phyloP scores from a whole-genome alignment of 2,329 filamentous ascomycete species.

The Phyllosticta citriasiana region DNA sequence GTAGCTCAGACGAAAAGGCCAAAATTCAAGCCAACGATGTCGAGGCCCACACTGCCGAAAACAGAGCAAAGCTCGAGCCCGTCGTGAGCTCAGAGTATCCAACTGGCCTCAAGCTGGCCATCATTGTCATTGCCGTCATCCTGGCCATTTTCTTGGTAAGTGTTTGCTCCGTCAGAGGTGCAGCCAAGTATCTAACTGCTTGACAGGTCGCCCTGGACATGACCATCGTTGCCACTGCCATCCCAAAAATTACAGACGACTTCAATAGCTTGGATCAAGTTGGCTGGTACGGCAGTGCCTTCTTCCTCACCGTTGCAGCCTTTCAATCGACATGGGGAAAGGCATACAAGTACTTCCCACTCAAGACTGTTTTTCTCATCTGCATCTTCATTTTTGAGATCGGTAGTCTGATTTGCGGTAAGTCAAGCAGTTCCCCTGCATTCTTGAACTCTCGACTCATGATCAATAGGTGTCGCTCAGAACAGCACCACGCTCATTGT shows the following conservation, averaged over 20 bases:
- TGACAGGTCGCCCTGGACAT: conserved; percentile 10
- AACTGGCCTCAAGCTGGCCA: conserved; percentile 16
- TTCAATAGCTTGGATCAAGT: conserved; percentile 18
- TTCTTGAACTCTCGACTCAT: neutral
- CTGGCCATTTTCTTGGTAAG: conserved; percentile 20
- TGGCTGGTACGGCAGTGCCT: conserved; percentile 24
- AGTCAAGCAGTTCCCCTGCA: neutral
- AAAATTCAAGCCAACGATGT: neutral
- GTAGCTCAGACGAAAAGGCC: neutral
- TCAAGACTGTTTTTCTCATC: conserved; percentile 28
- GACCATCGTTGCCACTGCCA: conserved; percentile 22
- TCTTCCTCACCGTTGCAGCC: conserved; percentile 33
- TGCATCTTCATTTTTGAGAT: conserved; percentile 40
- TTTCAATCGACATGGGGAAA: conserved; percentile 39
- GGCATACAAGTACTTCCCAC: conserved; percentile 35
- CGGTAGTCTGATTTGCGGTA: conserved; percentile 45
- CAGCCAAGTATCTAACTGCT: neutral
- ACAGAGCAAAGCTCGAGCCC: conserved; percentile 6
- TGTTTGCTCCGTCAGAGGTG: neutral
- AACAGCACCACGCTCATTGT: conserved; percentile 30
- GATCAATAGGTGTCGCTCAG: conserved; percentile 18
- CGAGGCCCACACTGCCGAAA: neutral
- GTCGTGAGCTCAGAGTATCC: conserved; percentile 13
- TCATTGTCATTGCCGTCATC: conserved; percentile 21
- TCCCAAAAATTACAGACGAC: conserved; percentile 21